Conservation (phyloP, 2,329 filamentous ascomycete genomes). For the Rutstroemia sp. region DNA sequence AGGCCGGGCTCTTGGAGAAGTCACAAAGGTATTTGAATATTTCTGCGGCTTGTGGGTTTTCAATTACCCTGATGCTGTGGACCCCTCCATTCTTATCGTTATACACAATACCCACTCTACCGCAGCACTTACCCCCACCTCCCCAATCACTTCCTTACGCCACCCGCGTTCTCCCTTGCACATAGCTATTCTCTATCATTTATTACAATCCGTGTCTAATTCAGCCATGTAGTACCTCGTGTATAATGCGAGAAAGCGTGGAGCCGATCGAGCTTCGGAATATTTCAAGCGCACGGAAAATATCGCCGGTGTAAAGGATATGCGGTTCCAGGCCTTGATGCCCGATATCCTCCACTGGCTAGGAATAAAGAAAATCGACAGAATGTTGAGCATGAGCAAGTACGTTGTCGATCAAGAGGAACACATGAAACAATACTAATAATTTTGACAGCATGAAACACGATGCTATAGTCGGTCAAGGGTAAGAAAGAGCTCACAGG, state of each 20-base stretch:
- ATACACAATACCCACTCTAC: conserved; percentile 62
- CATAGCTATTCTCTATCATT: conserved; percentile 4
- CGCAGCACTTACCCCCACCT: conserved; percentile 52
- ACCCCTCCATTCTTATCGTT: conserved; percentile 3
- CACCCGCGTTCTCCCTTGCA: conserved; percentile 12
- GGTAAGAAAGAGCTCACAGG: conserved; percentile 36
- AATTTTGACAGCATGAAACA: conserved; percentile 65
- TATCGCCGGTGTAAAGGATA: conserved; percentile 91
- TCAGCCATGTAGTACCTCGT: conserved; percentile 37
- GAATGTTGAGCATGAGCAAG: conserved; percentile 98
- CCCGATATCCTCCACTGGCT: conserved; percentile 97
- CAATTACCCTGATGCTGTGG: conserved; percentile 10
- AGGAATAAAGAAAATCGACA: conserved; percentile 95
- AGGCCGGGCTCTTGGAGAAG: conserved; percentile 87
- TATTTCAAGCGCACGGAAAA: conserved; percentile 98
- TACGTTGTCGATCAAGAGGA: conserved; percentile 15
- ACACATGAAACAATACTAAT: conserved; percentile 20
- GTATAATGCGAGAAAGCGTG: conserved; percentile 76
- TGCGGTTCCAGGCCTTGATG: conserved; percentile 98
- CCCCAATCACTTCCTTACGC: conserved; percentile 30
- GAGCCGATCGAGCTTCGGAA: conserved; percentile 73
- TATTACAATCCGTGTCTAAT: conserved; percentile 15
- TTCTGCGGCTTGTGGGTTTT: neutral
- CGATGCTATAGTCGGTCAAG: conserved; percentile 79
- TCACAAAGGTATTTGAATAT: conserved; percentile 37